These are phyloP conservation scores for Sporobolomyces phaffii DNA, from an alignment of 768 basidiomycete species.

Conservation along the genomic window DNA sequence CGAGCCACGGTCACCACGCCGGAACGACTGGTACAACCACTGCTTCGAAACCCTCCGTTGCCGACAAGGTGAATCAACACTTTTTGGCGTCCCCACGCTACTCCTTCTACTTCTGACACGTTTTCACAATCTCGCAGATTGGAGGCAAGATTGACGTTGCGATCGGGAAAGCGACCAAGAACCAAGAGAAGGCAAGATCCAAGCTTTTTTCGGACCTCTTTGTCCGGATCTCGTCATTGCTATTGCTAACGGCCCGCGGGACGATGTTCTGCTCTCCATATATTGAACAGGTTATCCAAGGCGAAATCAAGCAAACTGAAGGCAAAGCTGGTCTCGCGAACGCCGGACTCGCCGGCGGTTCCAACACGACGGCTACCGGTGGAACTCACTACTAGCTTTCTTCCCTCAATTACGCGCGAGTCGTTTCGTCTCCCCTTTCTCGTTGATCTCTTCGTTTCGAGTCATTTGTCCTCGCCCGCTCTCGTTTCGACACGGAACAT, in stretches of 20 bases:
- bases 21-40: neutral
- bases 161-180: constrained; percentile 20
- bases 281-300: constrained; percentile 8
- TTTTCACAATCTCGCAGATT: neutral
- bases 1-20: constrained; percentile 11
- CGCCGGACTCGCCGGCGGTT: constrained; percentile 7
- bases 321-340: constrained; percentile 17
- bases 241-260: neutral
- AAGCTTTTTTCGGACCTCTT: neutral
- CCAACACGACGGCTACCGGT: too few relatives aligned
- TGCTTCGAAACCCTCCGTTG: constrained; percentile 7
- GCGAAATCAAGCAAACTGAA: constrained; percentile 31
- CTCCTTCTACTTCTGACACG: neutral
- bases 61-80: constrained; percentile 17
- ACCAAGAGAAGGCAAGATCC: neutral
- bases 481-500: too few relatives aligned
- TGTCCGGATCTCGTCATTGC: neutral
- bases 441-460: too few relatives aligned
- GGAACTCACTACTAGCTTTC: too few relatives aligned
- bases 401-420: too few relatives aligned
- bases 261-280: neutral
- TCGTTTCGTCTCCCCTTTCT: too few relatives aligned
- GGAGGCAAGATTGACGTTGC: constrained; percentile 26
- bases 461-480: neutral
- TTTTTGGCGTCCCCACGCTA: neutral